A percentile compares a stretch with the other conserved stretches of the same genome.
phyloP scores from a whole-genome alignment of 371 early-diverging fungal species.

The Syncephalastrum racemosum region DNA sequence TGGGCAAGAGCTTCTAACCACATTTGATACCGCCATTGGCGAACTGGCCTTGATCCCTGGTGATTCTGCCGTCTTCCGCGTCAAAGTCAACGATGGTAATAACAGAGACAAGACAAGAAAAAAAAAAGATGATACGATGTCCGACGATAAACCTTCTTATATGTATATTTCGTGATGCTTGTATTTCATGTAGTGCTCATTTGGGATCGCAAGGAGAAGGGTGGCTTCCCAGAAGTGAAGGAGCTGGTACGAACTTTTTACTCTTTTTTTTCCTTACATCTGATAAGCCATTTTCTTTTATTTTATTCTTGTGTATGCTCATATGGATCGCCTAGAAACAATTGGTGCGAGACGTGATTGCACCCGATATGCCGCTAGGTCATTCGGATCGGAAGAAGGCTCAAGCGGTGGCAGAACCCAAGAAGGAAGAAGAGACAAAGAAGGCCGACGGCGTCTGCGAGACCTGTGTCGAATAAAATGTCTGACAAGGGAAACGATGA shows the following conservation, averaged over 20 bases:
- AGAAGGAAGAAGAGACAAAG: conserved; percentile 6
- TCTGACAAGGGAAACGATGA: no score
- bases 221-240: conserved; percentile 74
- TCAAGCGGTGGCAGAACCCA: not conserved
- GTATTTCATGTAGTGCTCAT: conserved; percentile 34
- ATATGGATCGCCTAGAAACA: conserved; percentile 51
- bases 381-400: conserved; percentile 45
- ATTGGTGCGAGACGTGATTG: conserved; percentile 61
- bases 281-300: not conserved
- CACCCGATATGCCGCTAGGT: conserved; percentile 68
- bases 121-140: not conserved
- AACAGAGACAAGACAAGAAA: not conserved
- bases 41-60: conserved; percentile 70
- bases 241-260: conserved; percentile 45
- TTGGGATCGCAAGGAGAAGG: conserved; percentile 67
- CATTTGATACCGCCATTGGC: conserved; percentile 62
- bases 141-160: conserved; percentile 4
- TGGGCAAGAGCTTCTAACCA: conserved; percentile 69
- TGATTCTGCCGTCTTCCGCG: conserved; percentile 57
- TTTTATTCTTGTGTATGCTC: not conserved
- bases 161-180: conserved; percentile 1
- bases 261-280: conserved; percentile 8
- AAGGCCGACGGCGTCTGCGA: conserved; percentile 6
- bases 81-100: conserved; percentile 60
- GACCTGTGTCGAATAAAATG: conserved; percentile 15